These are phyloP conservation scores for Leishmania mexicana DNA, from an alignment of 208 protist genomes.

Conservation along the genomic window DNA sequence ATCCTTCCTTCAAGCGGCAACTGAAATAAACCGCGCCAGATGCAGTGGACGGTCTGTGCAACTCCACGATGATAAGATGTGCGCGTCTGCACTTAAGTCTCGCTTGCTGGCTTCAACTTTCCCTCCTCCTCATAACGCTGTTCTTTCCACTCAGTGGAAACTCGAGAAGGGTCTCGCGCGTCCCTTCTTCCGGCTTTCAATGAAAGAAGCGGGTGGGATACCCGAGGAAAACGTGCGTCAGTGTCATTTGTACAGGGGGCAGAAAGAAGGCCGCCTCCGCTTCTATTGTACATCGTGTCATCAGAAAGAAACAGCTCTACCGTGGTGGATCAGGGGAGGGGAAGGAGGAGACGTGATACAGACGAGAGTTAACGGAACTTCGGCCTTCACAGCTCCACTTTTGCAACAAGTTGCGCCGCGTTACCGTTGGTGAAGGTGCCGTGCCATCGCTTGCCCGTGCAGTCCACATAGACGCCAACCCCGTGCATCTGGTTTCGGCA, in stretches of 20 bases:
- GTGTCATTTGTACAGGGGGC: neutral
- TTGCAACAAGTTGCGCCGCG: conserved; percentile 46
- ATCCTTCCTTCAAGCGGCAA: neutral
- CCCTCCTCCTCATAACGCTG: neutral
- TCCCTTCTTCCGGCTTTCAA: neutral
- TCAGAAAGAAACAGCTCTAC: neutral
- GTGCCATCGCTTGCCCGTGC: conserved; percentile 67
- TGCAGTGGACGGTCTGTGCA: neutral
- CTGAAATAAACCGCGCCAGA: neutral
- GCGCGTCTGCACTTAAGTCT: neutral
- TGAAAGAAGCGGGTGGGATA: neutral
- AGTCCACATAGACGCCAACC: conserved; percentile 78
- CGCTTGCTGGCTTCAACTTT: neutral
- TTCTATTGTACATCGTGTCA: conserved; percentile 1
- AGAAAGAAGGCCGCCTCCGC: neutral
- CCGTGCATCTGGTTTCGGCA: conserved; percentile 84
- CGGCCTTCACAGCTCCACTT: conserved; percentile 45
- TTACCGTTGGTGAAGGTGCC: conserved; percentile 72
- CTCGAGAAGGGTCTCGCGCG: neutral
- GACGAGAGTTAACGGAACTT: neutral
- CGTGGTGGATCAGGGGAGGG: neutral
- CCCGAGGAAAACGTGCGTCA: neutral
- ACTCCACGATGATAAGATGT: neutral
- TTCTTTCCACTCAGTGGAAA: neutral
- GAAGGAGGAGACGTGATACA: neutral